Base-by-base conservation (phyloP, 768 basidiomycete species). In the Kwoniella heveanensis region DNA sequence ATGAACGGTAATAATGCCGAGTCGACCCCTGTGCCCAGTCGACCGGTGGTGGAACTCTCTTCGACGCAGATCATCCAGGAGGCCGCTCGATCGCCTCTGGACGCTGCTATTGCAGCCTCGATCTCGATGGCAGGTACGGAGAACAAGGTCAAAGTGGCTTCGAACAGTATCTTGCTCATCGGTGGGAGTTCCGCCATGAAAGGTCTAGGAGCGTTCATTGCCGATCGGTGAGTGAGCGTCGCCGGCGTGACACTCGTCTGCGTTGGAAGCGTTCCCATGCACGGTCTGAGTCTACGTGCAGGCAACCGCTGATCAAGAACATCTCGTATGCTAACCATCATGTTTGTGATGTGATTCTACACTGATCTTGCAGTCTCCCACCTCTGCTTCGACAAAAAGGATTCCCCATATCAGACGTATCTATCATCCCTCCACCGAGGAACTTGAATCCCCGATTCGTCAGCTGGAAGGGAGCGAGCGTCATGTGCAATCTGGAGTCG, bases 391-490 rank as follows among this genome's bases (percentile, higher is more conserved):
- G 73, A 19, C 67, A 67, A n/a, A 71, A 72, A 50, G 63, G 67
- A 24, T 55, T 72, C 15, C 64, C 69, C 0, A 63, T 70, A n/a
- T 54, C 62, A n/a, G 62, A 70, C 26, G 71, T 95, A 7, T 87
- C 89, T 68, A 90, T 96, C 62, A 90, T 98, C 50, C 91, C 92
- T n/a, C 89, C 92, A 1, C 93, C 94, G 1, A 90, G 93, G 77
- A 91, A 92, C 64, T 86, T 97, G 48, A 93, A 98, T 79, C 92
- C 91, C 5, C 85, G 87, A 25, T 87, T 92, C 37, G 85, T 98
- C 30, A 88, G 87, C 17, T 99, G 96, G 96, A 97, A 97, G 79
- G 96, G 96, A 10, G 92, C 89, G 6, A 86, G 89, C 8, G 91
- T 94, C 13, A 85, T 97, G 46, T 90, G 88, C 26, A 91, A 91